phyloP scores from a whole-genome alignment of 495 filamentous ascomycete species.

The Aspergillus diversus region DNA sequence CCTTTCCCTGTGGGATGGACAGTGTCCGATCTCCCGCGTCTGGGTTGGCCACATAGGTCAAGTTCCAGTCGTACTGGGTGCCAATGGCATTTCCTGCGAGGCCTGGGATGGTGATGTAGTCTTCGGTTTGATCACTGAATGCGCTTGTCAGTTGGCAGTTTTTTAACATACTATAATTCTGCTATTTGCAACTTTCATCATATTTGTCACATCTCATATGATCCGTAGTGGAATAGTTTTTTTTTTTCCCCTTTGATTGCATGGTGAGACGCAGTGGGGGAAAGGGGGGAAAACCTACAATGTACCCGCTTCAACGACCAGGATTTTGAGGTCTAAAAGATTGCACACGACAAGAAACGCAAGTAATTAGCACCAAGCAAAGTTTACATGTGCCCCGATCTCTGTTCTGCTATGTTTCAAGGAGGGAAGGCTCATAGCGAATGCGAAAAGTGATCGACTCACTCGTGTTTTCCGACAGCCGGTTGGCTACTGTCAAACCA shows the following conservation, averaged over 20 bases:
- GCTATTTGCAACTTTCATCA: too few relatives aligned
- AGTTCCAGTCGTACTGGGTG: slow-evolving; percentile 16
- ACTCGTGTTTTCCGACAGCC: slow-evolving; percentile 11
- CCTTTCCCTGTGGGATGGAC: slow-evolving; percentile 14
- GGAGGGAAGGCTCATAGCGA: too few relatives aligned
- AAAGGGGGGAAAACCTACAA: neutral
- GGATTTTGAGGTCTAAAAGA: neutral
- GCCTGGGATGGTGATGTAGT: slow-evolving; percentile 9
- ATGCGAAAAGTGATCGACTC: neutral
- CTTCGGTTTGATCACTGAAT: slow-evolving; percentile 5
- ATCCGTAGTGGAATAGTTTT: neutral
- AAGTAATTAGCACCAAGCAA: too few relatives aligned
- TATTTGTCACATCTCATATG: too few relatives aligned
- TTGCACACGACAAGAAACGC: too few relatives aligned
- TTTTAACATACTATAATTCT: too few relatives aligned
- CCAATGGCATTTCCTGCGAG: slow-evolving; percentile 9
- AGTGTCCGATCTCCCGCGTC: slow-evolving; percentile 2
- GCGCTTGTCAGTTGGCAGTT: too few relatives aligned
- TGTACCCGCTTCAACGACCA: slow-evolving; percentile 15
- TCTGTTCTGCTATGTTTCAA: too few relatives aligned
- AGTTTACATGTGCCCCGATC: too few relatives aligned
- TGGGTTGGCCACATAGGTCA: slow-evolving; percentile 10
- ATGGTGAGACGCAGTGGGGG: too few relatives aligned
- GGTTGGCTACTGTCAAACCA: slow-evolving; percentile 11
- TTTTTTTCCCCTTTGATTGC: neutral